Percentiles rank a stretch among this genome's conserved stretches.
phyloP scores from a whole-genome alignment of 768 basidiomycete genomes.

The Tricholoma matsutake region DNA sequence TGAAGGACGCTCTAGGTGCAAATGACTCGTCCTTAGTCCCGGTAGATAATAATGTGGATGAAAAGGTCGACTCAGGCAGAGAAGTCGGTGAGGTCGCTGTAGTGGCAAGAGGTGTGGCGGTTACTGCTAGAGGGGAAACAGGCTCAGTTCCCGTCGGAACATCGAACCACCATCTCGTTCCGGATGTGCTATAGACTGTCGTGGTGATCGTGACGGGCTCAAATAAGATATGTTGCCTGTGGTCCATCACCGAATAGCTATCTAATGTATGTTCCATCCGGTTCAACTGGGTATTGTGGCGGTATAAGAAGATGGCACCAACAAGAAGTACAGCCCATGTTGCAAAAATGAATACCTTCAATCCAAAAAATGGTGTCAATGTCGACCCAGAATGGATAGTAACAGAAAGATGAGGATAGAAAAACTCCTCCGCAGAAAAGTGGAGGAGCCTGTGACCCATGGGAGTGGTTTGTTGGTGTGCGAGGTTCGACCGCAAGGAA shows the following conservation, averaged over 20 bases:
- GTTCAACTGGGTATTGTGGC: conserved; percentile 25
- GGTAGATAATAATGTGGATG: background rate
- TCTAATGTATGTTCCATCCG: conserved; percentile 25
- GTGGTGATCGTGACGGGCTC: conserved; percentile 41
- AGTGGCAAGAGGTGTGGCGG: background rate
- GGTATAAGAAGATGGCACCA: conserved; percentile 23
- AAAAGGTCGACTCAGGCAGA: conserved; percentile 4
- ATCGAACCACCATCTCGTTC: conserved; percentile 23
- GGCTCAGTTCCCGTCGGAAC: conserved; percentile 11
- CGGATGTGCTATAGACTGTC: conserved; percentile 28
- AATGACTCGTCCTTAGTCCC: background rate
- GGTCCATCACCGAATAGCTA: conserved; percentile 21
- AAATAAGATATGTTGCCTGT: conserved; percentile 17
- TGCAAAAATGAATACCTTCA: conserved; percentile 18
- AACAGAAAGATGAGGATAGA: conserved; percentile 52
- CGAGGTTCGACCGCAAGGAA: conserved; percentile 53
- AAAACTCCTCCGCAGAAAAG: conserved; percentile 54
- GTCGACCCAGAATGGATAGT: conserved; percentile 21
- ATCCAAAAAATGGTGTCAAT: conserved; percentile 11
- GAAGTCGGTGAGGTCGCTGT: conserved; percentile 1
- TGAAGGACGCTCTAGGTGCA: conserved; percentile 5
- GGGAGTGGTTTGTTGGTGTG: conserved; percentile 40
- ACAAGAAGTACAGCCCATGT: conserved; percentile 31
- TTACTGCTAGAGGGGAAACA: conserved; percentile 1
- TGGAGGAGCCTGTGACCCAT: conserved; percentile 51